phyloP scores from a whole-genome alignment of 257 asterid genomes.

The Ophiorrhiza pumila region DNA sequence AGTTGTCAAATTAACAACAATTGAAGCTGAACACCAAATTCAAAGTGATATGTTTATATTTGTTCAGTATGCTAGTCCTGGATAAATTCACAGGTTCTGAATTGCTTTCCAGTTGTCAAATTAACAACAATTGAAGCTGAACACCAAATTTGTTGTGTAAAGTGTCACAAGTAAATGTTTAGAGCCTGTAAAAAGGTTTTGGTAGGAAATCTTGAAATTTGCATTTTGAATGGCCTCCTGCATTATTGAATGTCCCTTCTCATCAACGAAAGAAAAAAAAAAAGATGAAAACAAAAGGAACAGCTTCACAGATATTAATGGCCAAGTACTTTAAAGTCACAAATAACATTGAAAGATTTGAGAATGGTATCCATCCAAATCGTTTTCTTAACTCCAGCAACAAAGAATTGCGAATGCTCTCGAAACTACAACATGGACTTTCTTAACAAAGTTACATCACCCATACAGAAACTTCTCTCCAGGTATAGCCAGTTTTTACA shows the following conservation, averaged over 20 bases:
- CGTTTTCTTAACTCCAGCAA: neutral
- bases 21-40: neutral
- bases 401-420: constrained; percentile 1
- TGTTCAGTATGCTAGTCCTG: too few relatives aligned
- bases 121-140: neutral
- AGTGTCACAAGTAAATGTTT: too few relatives aligned
- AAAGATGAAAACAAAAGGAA: neutral
- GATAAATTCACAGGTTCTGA: neutral
- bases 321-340: neutral
- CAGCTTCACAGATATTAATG: neutral
- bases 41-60: too few relatives aligned
- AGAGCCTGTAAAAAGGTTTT: too few relatives aligned
- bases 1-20: neutral
- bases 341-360: neutral
- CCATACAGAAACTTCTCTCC: neutral
- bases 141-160: too few relatives aligned
- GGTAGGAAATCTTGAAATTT: neutral
- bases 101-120: neutral
- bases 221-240: neutral
- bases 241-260: neutral
- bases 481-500: constrained; percentile 9
- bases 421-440: neutral
- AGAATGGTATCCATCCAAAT: neutral
- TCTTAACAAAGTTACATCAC: neutral
- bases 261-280: neutral